A percentile compares a stretch with the other conserved stretches of the same genome.
Evolutionary conservation across 2,329 filamentous ascomycete genomes (phyloP).

Genomic region (Xylariaceae sp.): DNA sequence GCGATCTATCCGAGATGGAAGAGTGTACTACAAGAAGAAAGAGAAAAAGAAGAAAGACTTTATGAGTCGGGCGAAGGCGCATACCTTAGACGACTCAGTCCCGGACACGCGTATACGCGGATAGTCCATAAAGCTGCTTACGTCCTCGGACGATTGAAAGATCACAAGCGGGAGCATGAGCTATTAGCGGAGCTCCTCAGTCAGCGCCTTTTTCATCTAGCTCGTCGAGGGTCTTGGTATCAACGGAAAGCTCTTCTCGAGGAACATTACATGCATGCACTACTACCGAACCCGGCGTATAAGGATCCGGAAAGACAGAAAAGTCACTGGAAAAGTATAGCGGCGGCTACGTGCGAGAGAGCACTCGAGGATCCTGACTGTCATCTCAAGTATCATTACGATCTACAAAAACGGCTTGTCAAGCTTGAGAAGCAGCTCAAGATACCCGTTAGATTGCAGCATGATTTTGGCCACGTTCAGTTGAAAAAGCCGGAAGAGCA

Average conservation of each 20-base stretch:
- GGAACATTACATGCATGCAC: conserved; percentile 82
- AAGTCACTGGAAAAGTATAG: conserved; percentile 74
- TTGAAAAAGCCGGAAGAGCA: conserved; percentile 72
- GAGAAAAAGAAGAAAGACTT: conserved; percentile 67
- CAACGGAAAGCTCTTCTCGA: conserved; percentile 90
- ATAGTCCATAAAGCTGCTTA: conserved; percentile 84
- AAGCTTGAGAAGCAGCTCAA: conserved; percentile 85
- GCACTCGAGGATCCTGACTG: conserved; percentile 84
- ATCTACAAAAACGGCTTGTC: conserved; percentile 85
- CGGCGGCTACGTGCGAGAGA: conserved; percentile 74
- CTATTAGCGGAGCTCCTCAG: conserved; percentile 68
- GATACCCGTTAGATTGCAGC: conserved; percentile 77
- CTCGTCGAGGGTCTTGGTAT: conserved; percentile 87
- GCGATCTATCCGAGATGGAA: conserved; percentile 78
- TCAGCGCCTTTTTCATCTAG: conserved; percentile 79
- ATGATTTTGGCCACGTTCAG: conserved; percentile 84
- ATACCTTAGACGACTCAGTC: conserved; percentile 84
- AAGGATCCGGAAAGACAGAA: conserved; percentile 52
- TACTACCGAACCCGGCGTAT: conserved; percentile 42
- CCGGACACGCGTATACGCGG: conserved; percentile 87
- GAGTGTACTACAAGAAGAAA: conserved; percentile 64
- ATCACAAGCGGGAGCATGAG: conserved; percentile 70
- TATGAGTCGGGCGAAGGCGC: conserved; percentile 81
- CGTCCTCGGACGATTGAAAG: conserved; percentile 74
- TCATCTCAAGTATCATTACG: conserved; percentile 89